Base-by-base conservation (phyloP, 139 green algal genomes). In the Asterochloris erici region DNA sequence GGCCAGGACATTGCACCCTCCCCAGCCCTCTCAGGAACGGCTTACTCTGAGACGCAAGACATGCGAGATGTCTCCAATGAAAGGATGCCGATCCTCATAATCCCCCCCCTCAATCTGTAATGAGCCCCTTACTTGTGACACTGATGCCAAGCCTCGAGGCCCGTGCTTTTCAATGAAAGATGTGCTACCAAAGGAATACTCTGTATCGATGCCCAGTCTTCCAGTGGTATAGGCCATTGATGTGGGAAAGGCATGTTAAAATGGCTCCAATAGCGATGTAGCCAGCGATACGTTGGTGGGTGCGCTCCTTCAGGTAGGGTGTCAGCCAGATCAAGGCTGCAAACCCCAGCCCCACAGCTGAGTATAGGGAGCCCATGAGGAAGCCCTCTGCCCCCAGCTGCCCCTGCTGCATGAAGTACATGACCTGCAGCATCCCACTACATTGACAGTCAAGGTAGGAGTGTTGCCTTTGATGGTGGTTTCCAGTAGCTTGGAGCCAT, bases 311-410 rank as follows among this genome's bases (percentile, higher is more conserved):
- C 15, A 80, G 26, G 28, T 79, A 63, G 54, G 84, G 79, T 0
- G 61, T 88, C 38, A 95, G 62, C 13, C 87, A 83, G 19, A 73
- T 79, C 63, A 96, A 63, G 0, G 83, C 81, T 0, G 86, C 86
- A 16, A 85, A 77, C 27, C 93, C 73, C 16, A 97, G 81, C 12
- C 87, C 89, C 60, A 94, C 89, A 17, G 85, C 17, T 10, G 93
- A 82, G 86, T 96, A 95, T 14, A 93, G 81, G 0, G 88, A 84
- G 71, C 93, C 92, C 85, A 96, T 93, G 63, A 94, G 86, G 79
- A 96, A 96, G 27, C 94, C 94, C 85, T 97, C 94, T 15, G 85
- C 87, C 11, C 93, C 94, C 14, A 96, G 86, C 86, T 97, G 94
- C 0, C 88, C 77, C 38, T 89, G 86, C 12, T 54, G 73, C 29